Evolutionary conservation across 495 filamentous ascomycete species (phyloP), one percentile per base, ranked within the genome.

Genomic region (Hypoxylon intermedium): DNA sequence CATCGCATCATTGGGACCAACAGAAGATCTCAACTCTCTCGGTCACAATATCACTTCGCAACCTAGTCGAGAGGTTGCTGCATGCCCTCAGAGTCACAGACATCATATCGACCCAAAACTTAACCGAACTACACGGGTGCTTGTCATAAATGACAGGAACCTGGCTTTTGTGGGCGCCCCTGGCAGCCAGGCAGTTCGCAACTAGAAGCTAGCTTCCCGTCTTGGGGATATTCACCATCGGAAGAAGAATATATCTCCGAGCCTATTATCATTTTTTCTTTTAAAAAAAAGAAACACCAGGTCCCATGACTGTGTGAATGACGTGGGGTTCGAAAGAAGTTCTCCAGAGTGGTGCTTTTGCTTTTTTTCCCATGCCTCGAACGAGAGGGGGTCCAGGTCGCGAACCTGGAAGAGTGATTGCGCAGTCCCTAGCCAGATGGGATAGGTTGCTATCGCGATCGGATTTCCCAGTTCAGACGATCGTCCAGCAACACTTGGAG

Each of bases 71-170:
- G 40, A n/a, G 51, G 37, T 11, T 16, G 53, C n/a, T 26, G 12
- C 12, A 43, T 13, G n/a, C 36, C 36, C 36, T 11, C 33, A 2
- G n/a, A 30, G 28, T 37, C 52, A 50, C 37, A 41, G 36, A 30
- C 41, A 50, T 24, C 40, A 43, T 30, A 18, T 16, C 20, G 15
- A 15, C 34, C 18, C 36, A 51, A 28, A 42, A 41, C 24, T 53
- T 33, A 44, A 37, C 30, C 48, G 46, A 49, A 42, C 9, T 28
- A 43, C 44, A 15, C 36, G 36, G 37, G 23, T 15, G 9, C 40
- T 48, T 55, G 38, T 65, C 61, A 58, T 54, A 59, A 55, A 65
- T 65, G 61, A 59, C 45, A 65, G 24, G 55, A 65, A 5, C 12
- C 44, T 54, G 12, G 15, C 37, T 51, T 38, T 5, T 16, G 24